Percentiles rank a stretch among this genome's conserved stretches.
phyloP scores from a whole-genome alignment of 2,329 filamentous ascomycete genomes.

The Colletotrichum lentis region DNA sequence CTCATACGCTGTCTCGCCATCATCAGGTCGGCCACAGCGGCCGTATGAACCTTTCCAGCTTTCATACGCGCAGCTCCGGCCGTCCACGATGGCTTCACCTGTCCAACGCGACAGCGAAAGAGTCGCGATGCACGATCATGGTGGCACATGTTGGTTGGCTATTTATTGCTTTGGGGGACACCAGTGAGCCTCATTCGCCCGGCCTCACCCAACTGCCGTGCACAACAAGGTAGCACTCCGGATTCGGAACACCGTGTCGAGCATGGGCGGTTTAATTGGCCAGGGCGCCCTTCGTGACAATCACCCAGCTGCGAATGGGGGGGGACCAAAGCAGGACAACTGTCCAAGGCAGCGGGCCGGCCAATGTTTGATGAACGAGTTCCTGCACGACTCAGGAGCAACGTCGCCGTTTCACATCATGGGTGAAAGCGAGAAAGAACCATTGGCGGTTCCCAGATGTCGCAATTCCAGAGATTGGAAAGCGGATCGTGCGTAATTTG shows the following conservation, averaged over 20 bases:
- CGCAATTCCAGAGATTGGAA: neutral
- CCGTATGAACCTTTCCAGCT: conserved; percentile 18
- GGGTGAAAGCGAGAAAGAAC: neutral
- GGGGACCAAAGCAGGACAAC: no score
- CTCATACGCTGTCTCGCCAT: neutral
- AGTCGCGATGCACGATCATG: neutral
- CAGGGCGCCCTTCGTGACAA: conserved; percentile 2
- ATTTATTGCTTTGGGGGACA: neutral
- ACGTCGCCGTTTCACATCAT: neutral
- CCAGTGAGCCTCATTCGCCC: conserved; percentile 17
- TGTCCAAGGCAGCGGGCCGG: no score
- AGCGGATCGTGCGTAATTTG: conserved; percentile 14
- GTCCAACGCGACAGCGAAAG: conserved; percentile 14
- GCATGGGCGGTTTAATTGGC: conserved; percentile 20
- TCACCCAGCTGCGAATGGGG: neutral
- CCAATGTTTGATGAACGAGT: conserved; percentile 3
- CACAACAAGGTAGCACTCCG: neutral
- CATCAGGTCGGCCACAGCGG: neutral
- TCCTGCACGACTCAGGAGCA: conserved; percentile 1
- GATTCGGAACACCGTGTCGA: conserved; percentile 16
- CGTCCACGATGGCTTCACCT: neutral
- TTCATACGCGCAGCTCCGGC: neutral
- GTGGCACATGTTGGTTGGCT: conserved; percentile 11
- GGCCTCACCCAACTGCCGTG: conserved; percentile 3
- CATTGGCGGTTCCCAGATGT: neutral